Evolutionary conservation across 1,284 basidiomycete genomes (phyloP), one percentile per base, ranked within the genome.

Genomic region (Malassezia arunalokei): DNA sequence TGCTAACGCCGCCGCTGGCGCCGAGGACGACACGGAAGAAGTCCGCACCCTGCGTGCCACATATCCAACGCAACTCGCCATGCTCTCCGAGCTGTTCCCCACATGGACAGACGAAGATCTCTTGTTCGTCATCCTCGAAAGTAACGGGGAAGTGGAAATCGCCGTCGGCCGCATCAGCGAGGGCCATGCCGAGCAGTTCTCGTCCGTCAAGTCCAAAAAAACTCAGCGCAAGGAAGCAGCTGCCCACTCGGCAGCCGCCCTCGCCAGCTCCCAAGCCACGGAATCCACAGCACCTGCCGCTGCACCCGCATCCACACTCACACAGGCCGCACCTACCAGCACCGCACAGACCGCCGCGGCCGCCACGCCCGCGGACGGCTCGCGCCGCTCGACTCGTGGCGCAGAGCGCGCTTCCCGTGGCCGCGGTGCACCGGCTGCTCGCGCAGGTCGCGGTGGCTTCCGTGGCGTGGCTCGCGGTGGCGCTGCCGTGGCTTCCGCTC

Each of bases 181-280:
- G 74, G 87, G 87, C 66, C 79, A 79, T 60, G 84, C 79, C 40
- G 80, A 83, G 73, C 86, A 86, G 74, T 91, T 87, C 85, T 86
- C 82, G 41, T 82, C 85, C 43, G 87, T 89, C 60, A 82, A 82
- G 63, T 82, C 81, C 73, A 90, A 89, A 81, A 90, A 87, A 78
- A 64, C 67, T 48, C 41, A 51, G 48, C 67, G 63, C 58, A 69
- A 68, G 58, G 68, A 71, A 47, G 41, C 61, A 3, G 49, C 56
- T 8, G 56, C 57, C 15, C 51, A 44, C 5, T 20, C 52, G 6
- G 45, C 51, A 12, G 49, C 60, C 37, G 33, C 58, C 33, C 33
- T 12, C 33, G 33, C 15, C 33, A 35, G 33, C 15, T 35, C 33
- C 33, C 33, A 15, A 15, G 33, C 15, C 33, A 12, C 11, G 11